A percentile compares a stretch with the other conserved stretches of the same genome.
phyloP scores from a whole-genome alignment of 2,329 filamentous ascomycete species.

The Diplodia corticola region DNA sequence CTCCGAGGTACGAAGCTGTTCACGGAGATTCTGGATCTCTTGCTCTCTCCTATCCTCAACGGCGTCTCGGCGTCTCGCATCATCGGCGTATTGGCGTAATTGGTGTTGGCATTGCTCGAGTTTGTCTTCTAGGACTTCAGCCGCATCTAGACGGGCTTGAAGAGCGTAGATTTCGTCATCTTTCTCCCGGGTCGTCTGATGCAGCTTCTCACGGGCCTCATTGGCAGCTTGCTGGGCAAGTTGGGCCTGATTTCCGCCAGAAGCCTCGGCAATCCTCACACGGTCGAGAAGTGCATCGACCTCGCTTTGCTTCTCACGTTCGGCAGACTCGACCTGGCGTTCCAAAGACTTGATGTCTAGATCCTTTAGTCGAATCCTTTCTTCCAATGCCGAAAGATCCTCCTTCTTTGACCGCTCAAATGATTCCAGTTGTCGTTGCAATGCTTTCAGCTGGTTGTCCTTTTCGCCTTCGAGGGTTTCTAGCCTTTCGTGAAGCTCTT shows the following conservation, averaged over 20 bases:
- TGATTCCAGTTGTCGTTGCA: conserved; percentile 37
- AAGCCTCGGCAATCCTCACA: conserved; percentile 42
- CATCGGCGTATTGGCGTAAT: conserved; percentile 37
- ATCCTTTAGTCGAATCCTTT: conserved; percentile 40
- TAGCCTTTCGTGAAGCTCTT: conserved; percentile 44
- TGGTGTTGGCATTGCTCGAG: conserved; percentile 40
- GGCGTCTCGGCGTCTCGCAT: conserved; percentile 33
- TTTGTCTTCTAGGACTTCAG: conserved; percentile 38
- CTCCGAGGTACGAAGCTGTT: conserved; percentile 35
- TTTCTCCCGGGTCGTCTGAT: conserved; percentile 40
- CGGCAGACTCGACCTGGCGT: conserved; percentile 34
- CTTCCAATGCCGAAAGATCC: conserved; percentile 34
- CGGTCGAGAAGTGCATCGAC: conserved; percentile 44
- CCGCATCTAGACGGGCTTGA: conserved; percentile 37
- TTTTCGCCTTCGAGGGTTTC: conserved; percentile 41
- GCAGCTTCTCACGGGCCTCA: conserved; percentile 40
- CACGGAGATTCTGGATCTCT: conserved; percentile 22
- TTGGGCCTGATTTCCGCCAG: conserved; percentile 43
- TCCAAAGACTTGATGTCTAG: conserved; percentile 39
- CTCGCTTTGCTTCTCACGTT: conserved; percentile 41
- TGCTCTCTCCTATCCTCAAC: conserved; percentile 31
- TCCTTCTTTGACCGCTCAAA: conserved; percentile 33
- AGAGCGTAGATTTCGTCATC: conserved; percentile 41
- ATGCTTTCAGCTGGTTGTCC: conserved; percentile 37
- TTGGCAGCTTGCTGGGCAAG: conserved; percentile 43